Conservation (phyloP, 2,329 filamentous ascomycete genomes). For the Zarea fungicola region DNA sequence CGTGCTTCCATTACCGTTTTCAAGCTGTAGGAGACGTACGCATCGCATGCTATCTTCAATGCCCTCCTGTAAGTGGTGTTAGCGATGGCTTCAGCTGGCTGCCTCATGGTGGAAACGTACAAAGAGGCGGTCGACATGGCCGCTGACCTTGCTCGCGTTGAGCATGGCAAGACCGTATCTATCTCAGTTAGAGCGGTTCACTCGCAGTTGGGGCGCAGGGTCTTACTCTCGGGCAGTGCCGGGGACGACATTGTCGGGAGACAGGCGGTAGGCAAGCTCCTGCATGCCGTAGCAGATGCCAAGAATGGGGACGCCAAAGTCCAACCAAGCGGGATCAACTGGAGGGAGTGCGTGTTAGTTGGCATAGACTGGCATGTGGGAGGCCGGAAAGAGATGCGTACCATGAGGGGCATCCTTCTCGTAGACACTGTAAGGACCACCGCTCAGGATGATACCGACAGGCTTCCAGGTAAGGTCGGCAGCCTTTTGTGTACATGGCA, state of each 20-base stretch:
- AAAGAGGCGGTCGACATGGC: constrained; percentile 74
- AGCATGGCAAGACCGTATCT: constrained; percentile 68
- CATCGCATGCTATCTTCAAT: constrained; percentile 2
- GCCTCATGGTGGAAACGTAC: constrained; percentile 15
- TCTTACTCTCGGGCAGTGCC: constrained; percentile 16
- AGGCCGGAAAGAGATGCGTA: not conserved
- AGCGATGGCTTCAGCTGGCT: not conserved
- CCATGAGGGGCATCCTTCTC: constrained; percentile 60
- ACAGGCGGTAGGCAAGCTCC: constrained; percentile 62
- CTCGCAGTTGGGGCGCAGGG: rapidly evolving
- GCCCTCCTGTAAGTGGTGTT: not conserved
- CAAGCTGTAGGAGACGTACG: no score
- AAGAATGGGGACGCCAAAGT: constrained; percentile 60
- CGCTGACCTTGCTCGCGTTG: constrained; percentile 50
- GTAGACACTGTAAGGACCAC: constrained; percentile 68
- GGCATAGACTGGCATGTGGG: constrained; percentile 17
- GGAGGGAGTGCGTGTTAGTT: constrained; percentile 34
- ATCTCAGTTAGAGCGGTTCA: not conserved
- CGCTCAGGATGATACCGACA: constrained; percentile 65
- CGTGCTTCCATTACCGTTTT: not conserved
- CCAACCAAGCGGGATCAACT: constrained; percentile 76
- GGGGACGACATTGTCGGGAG: constrained; percentile 53
- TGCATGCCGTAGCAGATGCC: constrained; percentile 38
- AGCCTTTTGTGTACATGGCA: constrained; percentile 80
- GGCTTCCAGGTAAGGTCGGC: constrained; percentile 73